These are phyloP conservation scores for Paraphoma chrysanthemicola DNA, from an alignment of 2,329 filamentous ascomycete genomes.

Conservation along the genomic window DNA sequence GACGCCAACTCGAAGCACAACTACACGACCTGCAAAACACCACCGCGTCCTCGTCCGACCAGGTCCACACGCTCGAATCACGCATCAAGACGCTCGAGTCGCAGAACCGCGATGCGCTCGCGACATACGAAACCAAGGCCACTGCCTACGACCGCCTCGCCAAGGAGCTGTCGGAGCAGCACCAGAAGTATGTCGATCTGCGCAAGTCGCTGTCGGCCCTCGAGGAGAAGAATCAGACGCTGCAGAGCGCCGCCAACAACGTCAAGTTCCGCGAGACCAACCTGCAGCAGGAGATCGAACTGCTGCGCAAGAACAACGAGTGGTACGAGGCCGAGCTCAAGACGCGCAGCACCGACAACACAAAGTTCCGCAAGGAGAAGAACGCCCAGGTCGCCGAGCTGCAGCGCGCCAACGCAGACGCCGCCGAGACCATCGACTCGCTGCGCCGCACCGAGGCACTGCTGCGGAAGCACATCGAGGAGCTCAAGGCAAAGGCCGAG, in stretches of 20 bases:
- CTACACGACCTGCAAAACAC: constrained; percentile 79
- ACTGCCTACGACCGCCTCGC: constrained; percentile 84
- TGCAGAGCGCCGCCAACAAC: constrained; percentile 79
- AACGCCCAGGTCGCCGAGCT: constrained; percentile 86
- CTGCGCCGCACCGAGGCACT: constrained; percentile 81
- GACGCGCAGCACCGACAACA: constrained; percentile 83
- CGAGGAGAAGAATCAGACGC: constrained; percentile 83
- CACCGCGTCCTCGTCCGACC: constrained; percentile 73
- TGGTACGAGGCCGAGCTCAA: constrained; percentile 93
- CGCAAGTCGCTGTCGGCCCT: constrained; percentile 81
- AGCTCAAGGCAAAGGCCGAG: constrained; percentile 85
- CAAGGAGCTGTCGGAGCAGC: constrained; percentile 85
- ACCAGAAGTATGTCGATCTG: constrained; percentile 84
- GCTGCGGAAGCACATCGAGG: constrained; percentile 80
- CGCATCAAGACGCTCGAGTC: constrained; percentile 88
- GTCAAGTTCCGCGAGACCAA: constrained; percentile 91
- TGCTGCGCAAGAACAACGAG: constrained; percentile 87
- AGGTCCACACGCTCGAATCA: constrained; percentile 77
- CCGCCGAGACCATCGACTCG: constrained; percentile 76
- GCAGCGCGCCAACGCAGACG: constrained; percentile 87
- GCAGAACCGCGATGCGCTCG: constrained; percentile 88
- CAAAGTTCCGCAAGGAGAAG: constrained; percentile 95
- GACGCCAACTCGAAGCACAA: constrained; percentile 80
- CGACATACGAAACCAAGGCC: constrained; percentile 88
- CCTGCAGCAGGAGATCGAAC: constrained; percentile 86